These are phyloP conservation scores for Manihot esculenta DNA, from an alignment of 441 rosid genomes.

Conservation along the genomic window DNA sequence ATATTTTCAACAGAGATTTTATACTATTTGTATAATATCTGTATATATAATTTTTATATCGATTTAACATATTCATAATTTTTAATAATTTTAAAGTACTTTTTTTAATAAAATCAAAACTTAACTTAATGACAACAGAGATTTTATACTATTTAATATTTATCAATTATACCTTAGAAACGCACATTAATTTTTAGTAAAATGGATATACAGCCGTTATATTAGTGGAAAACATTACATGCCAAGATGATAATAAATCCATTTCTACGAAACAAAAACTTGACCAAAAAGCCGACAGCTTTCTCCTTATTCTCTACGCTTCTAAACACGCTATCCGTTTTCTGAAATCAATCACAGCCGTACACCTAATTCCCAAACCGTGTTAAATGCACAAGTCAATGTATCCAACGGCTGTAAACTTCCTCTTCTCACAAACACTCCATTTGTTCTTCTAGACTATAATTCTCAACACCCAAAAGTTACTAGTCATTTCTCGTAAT, in stretches of 20 bases:
- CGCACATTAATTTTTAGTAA: too few relatives aligned
- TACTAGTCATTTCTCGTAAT: background rate
- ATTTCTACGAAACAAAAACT: background rate
- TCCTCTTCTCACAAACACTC: background rate
- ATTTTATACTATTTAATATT: too few relatives aligned
- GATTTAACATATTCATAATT: too few relatives aligned
- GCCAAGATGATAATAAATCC: background rate
- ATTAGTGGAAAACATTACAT: too few relatives aligned
- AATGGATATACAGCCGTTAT: too few relatives aligned
- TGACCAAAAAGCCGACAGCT: background rate
- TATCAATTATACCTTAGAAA: too few relatives aligned
- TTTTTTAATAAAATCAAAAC: too few relatives aligned
- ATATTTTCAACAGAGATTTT: too few relatives aligned
- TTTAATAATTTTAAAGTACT: too few relatives aligned
- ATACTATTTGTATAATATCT: too few relatives aligned
- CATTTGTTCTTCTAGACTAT: background rate
- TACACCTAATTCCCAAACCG: background rate
- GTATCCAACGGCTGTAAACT: conserved; percentile 6
- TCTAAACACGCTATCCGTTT: background rate
- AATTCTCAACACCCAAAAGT: background rate
- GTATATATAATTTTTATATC: too few relatives aligned
- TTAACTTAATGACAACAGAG: too few relatives aligned
- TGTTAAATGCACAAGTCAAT: background rate
- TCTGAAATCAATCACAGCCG: conserved; percentile 1
- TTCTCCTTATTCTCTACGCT: background rate